phyloP scores from a whole-genome alignment of 805 yeast species.

The Maudiozyma serrabonitensis region DNA sequence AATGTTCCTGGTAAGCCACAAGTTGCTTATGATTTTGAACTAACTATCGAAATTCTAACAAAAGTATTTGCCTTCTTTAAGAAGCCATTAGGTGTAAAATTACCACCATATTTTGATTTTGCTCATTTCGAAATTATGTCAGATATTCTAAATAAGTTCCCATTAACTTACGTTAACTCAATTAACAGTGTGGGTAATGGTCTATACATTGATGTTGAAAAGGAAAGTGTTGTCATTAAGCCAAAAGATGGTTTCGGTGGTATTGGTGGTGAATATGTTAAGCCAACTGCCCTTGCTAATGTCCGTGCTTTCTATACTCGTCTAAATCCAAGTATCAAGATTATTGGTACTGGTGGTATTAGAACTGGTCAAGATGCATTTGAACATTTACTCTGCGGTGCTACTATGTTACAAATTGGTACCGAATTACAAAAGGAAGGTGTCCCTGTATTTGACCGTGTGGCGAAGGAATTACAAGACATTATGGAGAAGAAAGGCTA shows the following conservation, averaged over 20 bases:
- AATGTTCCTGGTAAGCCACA: conserved; percentile 30
- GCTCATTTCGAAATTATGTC: conserved; percentile 27
- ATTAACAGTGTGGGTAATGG: conserved; percentile 27
- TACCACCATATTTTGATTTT: conserved; percentile 28
- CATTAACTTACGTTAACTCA: conserved; percentile 23
- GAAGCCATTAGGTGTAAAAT: conserved; percentile 25
- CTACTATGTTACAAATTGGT: conserved; percentile 26
- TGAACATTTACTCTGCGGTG: conserved; percentile 27
- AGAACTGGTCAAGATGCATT: conserved; percentile 25
- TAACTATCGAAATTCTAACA: conserved; percentile 17
- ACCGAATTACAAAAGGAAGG: conserved; percentile 25
- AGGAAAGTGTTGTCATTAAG: conserved; percentile 24
- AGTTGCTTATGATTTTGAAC: conserved; percentile 26
- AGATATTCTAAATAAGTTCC: conserved; percentile 19
- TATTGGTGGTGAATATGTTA: conserved; percentile 27
- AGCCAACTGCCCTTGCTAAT: conserved; percentile 28
- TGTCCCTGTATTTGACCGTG: conserved; percentile 17
- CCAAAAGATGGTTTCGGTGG: conserved; percentile 29
- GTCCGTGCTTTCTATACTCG: conserved; percentile 27
- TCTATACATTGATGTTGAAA: conserved; percentile 21
- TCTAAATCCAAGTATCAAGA: conserved; percentile 20
- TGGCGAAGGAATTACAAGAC: conserved; percentile 15
- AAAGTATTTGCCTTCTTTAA: conserved; percentile 21
- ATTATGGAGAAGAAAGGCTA: conserved; percentile 24
- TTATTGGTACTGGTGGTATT: conserved; percentile 28